Conservation (phyloP, 352 stramenopile genomes). For the Globisporangium paroecandrum region DNA sequence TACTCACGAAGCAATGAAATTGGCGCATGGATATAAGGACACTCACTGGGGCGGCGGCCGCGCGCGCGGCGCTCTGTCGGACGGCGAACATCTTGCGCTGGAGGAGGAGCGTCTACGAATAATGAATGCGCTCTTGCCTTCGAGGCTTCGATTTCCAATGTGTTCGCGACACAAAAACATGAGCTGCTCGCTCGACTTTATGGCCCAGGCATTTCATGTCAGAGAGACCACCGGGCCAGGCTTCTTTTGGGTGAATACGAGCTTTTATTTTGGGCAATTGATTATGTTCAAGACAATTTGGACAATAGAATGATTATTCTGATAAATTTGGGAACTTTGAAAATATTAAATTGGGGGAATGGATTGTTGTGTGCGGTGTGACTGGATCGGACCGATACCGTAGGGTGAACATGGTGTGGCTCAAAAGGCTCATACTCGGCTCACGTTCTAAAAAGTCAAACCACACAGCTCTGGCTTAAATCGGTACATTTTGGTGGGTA, state of each 20-base stretch:
- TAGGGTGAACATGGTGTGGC: not conserved
- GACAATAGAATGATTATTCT: not conserved
- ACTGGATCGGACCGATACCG: not conserved
- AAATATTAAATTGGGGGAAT: not conserved
- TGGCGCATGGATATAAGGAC: not conserved
- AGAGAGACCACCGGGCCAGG: not conserved
- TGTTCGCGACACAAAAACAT: slow-evolving; percentile 14
- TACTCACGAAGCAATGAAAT: not conserved
- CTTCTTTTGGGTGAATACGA: not conserved
- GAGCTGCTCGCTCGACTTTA: not conserved
- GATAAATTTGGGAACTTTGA: not conserved
- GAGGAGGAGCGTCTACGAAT: not conserved
- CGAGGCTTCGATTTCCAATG: not conserved
- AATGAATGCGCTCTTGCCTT: not conserved
- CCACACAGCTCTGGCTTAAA: not conserved
- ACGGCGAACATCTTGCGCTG: slow-evolving; percentile 14
- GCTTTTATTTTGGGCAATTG: not conserved
- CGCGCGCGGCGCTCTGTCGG: slow-evolving; percentile 11
- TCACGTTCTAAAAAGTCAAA: not conserved
- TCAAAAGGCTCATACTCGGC: not conserved
- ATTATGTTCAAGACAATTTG: not conserved
- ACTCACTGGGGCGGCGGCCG: slow-evolving; percentile 7
- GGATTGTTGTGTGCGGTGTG: not conserved
- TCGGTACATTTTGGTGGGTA: not conserved
- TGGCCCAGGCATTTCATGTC: not conserved